Evolutionary conservation across 768 basidiomycete species (phyloP).

Genomic region (Tricholoma matsutake): DNA sequence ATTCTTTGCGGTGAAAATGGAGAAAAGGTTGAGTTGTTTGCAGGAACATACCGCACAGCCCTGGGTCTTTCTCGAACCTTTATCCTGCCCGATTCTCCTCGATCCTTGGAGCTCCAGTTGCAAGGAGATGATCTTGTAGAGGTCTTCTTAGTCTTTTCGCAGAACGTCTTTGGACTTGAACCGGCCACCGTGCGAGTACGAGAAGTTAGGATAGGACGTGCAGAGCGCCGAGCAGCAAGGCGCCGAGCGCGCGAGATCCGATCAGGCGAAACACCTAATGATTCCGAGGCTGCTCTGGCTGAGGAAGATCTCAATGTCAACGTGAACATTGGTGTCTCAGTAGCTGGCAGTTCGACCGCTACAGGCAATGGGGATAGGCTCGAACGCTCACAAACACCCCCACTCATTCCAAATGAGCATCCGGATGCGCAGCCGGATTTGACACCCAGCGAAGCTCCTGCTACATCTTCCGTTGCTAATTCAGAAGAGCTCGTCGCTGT

Average conservation of each 20-base stretch:
- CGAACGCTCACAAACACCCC: constrained; percentile 33
- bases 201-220: constrained; percentile 87
- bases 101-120: constrained; percentile 81
- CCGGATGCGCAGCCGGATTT: constrained; percentile 35
- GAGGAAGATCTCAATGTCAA: constrained; percentile 59
- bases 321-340: constrained; percentile 61
- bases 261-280: constrained; percentile 45
- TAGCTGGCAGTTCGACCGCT: constrained; percentile 39
- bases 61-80: constrained; percentile 90
- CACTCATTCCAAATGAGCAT: constrained; percentile 41
- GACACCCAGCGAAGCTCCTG: constrained; percentile 31
- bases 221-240: constrained; percentile 81
- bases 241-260: constrained; percentile 72
- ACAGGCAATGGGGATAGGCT: constrained; percentile 32
- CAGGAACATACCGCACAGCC: constrained; percentile 87
- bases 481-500: constrained; percentile 68
- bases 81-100: constrained; percentile 87
- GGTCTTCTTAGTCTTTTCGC: constrained; percentile 86
- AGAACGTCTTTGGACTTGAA: constrained; percentile 90
- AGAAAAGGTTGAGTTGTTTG: constrained; percentile 92
- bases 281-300: constrained; percentile 39
- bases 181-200: constrained; percentile 93
- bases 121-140: constrained; percentile 93
- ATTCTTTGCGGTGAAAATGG: constrained; percentile 91
- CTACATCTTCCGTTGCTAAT: constrained; percentile 37